phyloP scores from a whole-genome alignment of 441 rosid species.

The Melastoma candidum region DNA sequence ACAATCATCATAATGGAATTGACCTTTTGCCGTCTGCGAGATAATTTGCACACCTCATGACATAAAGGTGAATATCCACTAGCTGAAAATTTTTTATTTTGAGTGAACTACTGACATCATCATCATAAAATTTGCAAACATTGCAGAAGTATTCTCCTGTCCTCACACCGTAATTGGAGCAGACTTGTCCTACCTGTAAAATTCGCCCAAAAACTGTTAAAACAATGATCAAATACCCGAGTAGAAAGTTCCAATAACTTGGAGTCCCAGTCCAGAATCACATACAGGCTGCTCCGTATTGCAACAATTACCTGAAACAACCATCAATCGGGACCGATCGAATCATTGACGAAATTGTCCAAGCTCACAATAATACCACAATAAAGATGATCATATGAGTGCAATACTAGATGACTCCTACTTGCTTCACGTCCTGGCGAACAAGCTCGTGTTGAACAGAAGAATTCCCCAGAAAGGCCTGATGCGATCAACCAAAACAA shows the following conservation, averaged over 20 bases:
- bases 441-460: constrained; percentile 65
- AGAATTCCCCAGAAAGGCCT: constrained; percentile 56
- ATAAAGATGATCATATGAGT: background rate
- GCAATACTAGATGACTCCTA: background rate
- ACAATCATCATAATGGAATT: constrained; percentile 89
- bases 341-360: background rate
- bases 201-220: constrained; percentile 4
- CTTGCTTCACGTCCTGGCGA: constrained; percentile 66
- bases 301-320: constrained; percentile 66
- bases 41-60: constrained; percentile 4
- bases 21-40: constrained; percentile 57
- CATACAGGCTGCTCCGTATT: constrained; percentile 90
- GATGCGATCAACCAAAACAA: constrained; percentile 16
- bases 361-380: background rate
- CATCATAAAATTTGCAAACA: constrained; percentile 87
- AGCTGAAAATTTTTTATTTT: constrained; percentile 6
- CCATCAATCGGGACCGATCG: constrained; percentile 13
- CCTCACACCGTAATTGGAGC: constrained; percentile 85
- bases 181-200: constrained; percentile 58
- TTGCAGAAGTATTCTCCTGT: constrained; percentile 92
- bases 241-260: background rate
- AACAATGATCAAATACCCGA: background rate
- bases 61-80: constrained; percentile 5
- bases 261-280: constrained; percentile 15
- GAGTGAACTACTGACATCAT: constrained; percentile 43